phyloP scores from a whole-genome alignment of 2,329 filamentous ascomycete genomes.

The Cryphonectria carpinicola region DNA sequence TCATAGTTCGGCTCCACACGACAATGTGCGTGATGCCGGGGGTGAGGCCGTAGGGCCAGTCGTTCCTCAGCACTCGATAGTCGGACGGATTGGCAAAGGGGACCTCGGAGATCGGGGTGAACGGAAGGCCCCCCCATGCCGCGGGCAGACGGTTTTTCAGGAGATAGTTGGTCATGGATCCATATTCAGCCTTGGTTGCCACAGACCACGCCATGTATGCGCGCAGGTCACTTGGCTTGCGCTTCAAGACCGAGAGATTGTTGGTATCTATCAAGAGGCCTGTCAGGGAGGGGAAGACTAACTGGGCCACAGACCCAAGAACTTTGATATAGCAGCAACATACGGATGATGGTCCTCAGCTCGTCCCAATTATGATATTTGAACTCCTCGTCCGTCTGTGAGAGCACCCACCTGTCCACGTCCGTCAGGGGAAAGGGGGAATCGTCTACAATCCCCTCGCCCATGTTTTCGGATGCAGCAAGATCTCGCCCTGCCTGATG shows the following conservation, averaged over 20 bases:
- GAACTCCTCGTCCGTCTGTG: constrained; percentile 72
- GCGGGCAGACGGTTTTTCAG: constrained; percentile 70
- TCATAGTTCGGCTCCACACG: constrained; percentile 85
- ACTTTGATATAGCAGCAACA: constrained; percentile 31
- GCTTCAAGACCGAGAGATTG: constrained; percentile 74
- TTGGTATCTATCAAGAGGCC: constrained; percentile 48
- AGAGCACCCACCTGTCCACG: constrained; percentile 60
- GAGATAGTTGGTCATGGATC: constrained; percentile 80
- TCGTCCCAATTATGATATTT: constrained; percentile 73
- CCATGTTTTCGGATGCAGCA: constrained; percentile 40
- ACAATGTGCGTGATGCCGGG: constrained; percentile 77
- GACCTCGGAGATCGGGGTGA: constrained; percentile 51
- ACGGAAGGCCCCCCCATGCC: constrained; percentile 67
- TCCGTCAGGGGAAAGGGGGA: constrained; percentile 63
- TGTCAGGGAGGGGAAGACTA: constrained; percentile 15
- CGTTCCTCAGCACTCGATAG: constrained; percentile 78
- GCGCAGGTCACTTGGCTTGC: constrained; percentile 78
- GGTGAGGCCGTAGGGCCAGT: constrained; percentile 88
- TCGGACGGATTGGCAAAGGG: constrained; percentile 61
- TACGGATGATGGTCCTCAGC: constrained; percentile 69
- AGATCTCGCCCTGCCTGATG: background rate
- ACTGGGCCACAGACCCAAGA: background rate
- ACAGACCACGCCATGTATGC: constrained; percentile 79
- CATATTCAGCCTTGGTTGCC: constrained; percentile 71
- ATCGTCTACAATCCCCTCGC: constrained; percentile 44